Percentiles rank a stretch among this genome's conserved stretches.
These are phyloP conservation scores for Phaffia australis DNA, from an alignment of 768 basidiomycete species.

Conservation along the genomic window DNA sequence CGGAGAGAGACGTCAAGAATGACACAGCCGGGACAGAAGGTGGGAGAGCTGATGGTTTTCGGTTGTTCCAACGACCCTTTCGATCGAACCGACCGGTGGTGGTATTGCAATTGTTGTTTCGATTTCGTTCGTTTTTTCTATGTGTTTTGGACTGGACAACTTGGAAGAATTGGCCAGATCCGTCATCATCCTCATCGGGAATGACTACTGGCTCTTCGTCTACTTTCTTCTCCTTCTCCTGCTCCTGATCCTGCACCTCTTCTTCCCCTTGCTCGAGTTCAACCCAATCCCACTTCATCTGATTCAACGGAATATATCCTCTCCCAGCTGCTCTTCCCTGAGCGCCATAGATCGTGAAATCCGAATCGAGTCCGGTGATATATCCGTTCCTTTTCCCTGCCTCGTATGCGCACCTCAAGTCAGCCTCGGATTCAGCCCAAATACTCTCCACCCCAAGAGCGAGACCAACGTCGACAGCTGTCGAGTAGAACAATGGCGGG, in stretches of 20 bases:
- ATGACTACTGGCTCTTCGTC: neutral
- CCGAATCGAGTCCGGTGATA: constrained; percentile 35
- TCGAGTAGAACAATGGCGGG: constrained; percentile 34
- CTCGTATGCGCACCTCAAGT: constrained; percentile 32
- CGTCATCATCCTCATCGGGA: neutral
- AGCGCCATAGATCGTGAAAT: constrained; percentile 33
- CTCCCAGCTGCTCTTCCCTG: constrained; percentile 22
- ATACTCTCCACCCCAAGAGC: constrained; percentile 30
- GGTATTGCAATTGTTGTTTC: constrained; percentile 1
- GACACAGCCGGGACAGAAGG: constrained; percentile 15
- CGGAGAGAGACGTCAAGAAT: constrained; percentile 22
- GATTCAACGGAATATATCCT: constrained; percentile 37
- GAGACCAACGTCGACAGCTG: constrained; percentile 32
- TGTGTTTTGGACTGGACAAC: constrained; percentile 10
- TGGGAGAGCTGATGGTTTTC: constrained; percentile 5
- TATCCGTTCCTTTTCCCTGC: constrained; percentile 35
- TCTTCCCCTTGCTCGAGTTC: constrained; percentile 26
- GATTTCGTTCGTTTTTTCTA: too few species aligned
- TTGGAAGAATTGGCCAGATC: constrained; percentile 1
- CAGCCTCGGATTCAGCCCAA: constrained; percentile 37
- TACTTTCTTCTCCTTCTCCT: too few species aligned
- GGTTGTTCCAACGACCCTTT: neutral
- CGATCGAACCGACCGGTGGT: neutral
- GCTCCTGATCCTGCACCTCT: too few species aligned
- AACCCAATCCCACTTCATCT: constrained; percentile 33